Evolutionary conservation across 148 eudicot genomes (phyloP), one percentile per base, ranked within the genome.

Genomic region (Pouteria glomerata): DNA sequence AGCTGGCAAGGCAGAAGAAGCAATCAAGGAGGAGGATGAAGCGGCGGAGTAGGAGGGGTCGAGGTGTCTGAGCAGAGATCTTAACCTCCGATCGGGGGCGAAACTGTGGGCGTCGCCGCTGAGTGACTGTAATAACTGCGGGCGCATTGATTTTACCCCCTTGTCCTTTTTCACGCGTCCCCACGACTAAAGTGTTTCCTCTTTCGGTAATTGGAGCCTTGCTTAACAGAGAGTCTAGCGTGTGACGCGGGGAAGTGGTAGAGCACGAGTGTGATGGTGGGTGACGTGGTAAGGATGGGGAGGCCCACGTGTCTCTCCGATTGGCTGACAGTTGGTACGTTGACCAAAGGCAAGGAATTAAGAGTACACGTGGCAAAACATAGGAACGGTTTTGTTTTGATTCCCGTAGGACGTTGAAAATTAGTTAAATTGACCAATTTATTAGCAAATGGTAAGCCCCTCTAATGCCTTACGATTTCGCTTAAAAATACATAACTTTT

Each of bases 271-370:
- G n/a, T n/a, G n/a, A n/a, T n/a, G 81, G 90, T 96, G 0, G n/a
- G 96, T 96, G 1, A 93, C 98, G 82, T 64, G 86, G 67, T n/a
- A n/a, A n/a, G 72, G 88, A 0, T 94, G 96, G 83, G 90, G 96
- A 81, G 90, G 90, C 0, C 58, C 76, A 14, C 11, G 50, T 41
- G 55, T 8, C 41, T 67, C 50, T 45, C 50, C 39, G 72, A 47
- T 0, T 0, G n/a, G n/a, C n/a, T n/a, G n/a, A n/a, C n/a, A n/a
- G n/a, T n/a, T n/a, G n/a, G n/a, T n/a, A n/a, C n/a, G n/a, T n/a
- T n/a, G n/a, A n/a, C n/a, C n/a, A n/a, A n/a, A n/a, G n/a, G n/a
- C n/a, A n/a, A n/a, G n/a, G n/a, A n/a, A n/a, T n/a, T n/a, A n/a
- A n/a, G n/a, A 4, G 44, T 5, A 39, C 44, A 39, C 44, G 44